Evolutionary conservation across 1,139 yeast species (phyloP), one percentile per base, ranked within the genome.

Genomic region (Lodderomyces pseudojiufengensis): DNA sequence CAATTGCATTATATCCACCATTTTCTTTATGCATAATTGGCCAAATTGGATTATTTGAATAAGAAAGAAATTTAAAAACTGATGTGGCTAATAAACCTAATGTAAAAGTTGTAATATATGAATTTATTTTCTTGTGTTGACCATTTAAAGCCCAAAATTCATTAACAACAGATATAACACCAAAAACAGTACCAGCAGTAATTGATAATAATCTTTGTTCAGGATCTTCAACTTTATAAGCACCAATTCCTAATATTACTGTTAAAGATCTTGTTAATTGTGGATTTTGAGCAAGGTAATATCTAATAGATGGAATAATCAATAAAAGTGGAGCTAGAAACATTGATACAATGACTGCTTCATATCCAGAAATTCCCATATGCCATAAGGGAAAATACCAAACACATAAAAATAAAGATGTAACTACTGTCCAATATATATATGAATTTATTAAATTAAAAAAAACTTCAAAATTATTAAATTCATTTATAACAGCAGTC

Each of bases 371-470:
- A 39, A 92, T 82, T 7, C 97, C 97, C 97, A 92, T 88, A 55
- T 84, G 78, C 98, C 98, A 92, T 43, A 92, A 70, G 12, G 98
- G 98, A 70, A 92, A 92, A 63, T 85, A 87, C 98, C 98, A 92
- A 34, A 92, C 81, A 52, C 94, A 78, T 40, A 94, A 72, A 36
- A 88, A 84, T 43, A 92, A 65, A 0, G 96, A 76, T 1, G 97
- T 84, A 33, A 78, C 49, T 13, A 82, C 80, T 0, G 97, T 72
- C 96, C 97, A 92, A 55, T 85, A 85, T 40, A 86, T 70, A 54
- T 78, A 82, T 5, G 88, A 69, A 49, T 83, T 82, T 45, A 72
- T 49, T 14, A 65, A 54, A 50, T 78, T 76, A 25, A 71, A 57
- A 2, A 70, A 15, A 33, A 79, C 63, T 42, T 72, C 74, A 23